Evolutionary conservation across 148 eudicot species (phyloP).

Genomic region (Arctostaphylos glauca): DNA sequence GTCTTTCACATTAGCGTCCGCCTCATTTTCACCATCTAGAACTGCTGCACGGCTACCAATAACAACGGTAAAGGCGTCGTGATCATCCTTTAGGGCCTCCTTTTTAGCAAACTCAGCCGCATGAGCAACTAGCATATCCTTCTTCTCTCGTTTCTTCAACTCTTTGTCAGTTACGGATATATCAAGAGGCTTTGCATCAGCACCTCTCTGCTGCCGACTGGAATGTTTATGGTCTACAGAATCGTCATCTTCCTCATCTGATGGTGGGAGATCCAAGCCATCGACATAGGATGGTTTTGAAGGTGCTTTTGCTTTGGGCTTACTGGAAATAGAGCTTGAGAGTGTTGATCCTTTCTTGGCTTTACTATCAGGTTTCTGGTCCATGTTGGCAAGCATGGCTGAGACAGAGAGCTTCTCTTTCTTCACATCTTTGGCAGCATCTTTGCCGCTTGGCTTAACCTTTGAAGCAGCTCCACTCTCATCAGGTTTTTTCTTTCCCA

Average conservation of each 20-base stretch:
- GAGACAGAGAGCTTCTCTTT: slow-evolving; percentile 48
- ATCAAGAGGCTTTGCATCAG: slow-evolving; percentile 23
- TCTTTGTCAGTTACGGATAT: slow-evolving; percentile 32
- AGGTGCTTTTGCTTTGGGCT: slow-evolving; percentile 32
- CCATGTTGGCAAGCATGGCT: slow-evolving; percentile 41
- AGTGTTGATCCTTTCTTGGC: slow-evolving; percentile 26
- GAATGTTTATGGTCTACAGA: slow-evolving; percentile 13
- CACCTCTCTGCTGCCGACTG: slow-evolving; percentile 14
- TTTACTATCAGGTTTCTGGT: slow-evolving; percentile 31
- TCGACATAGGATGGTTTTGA: slow-evolving; percentile 26
- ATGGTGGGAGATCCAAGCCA: slow-evolving; percentile 36
- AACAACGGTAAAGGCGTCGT: slow-evolving; percentile 50
- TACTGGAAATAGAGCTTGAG: slow-evolving; percentile 20
- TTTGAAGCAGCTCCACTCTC: slow-evolving; percentile 29
- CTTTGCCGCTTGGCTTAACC: slow-evolving; percentile 30
- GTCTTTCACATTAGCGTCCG: slow-evolving; percentile 55
- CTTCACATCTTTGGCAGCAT: slow-evolving; percentile 39
- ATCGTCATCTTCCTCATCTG: slow-evolving; percentile 33
- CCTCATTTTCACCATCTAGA: slow-evolving; percentile 52
- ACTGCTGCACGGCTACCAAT: slow-evolving; percentile 44
- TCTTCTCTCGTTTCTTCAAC: slow-evolving; percentile 32
- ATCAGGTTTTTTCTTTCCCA: slow-evolving; percentile 53
- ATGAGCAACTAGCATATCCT: slow-evolving; percentile 24
- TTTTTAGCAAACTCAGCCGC: slow-evolving; percentile 26
- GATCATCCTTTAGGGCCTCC: slow-evolving; percentile 51